Evolutionary conservation across 441 rosid species (phyloP).

Genomic region (Euphorbia schlechtendalii): DNA sequence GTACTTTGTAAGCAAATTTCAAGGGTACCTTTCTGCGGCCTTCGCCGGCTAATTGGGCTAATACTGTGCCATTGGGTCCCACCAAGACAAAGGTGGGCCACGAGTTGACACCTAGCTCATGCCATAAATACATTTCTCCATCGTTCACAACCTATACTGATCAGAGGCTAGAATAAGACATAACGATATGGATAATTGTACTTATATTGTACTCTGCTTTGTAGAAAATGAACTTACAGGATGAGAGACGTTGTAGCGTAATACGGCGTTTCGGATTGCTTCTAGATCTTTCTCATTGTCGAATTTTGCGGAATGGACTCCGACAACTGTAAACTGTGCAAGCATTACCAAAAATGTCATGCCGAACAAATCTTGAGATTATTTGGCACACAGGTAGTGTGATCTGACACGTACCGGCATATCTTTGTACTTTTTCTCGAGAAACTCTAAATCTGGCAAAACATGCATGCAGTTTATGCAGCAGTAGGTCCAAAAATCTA

Average conservation of each 20-base stretch:
- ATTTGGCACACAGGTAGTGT: no score
- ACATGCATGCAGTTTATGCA: constrained; percentile 97
- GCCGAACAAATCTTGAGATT: no score
- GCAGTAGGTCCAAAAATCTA: constrained; percentile 98
- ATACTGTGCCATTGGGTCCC: constrained; percentile 78
- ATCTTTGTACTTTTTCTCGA: constrained; percentile 89
- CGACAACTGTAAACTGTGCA: constrained; percentile 78
- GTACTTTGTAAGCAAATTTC: neutral
- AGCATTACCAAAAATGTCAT: constrained; percentile 14
- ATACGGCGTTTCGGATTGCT: constrained; percentile 85
- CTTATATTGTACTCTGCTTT: no score
- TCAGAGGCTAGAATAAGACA: constrained; percentile 10
- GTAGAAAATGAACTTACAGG: constrained; percentile 48
- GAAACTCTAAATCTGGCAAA: constrained; percentile 75
- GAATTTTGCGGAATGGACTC: constrained; percentile 98
- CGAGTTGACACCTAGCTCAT: constrained; percentile 82
- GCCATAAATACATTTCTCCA: constrained; percentile 92
- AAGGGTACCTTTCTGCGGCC: constrained; percentile 69
- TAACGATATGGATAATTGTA: neutral
- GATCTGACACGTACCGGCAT: constrained; percentile 47
- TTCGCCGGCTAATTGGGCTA: constrained; percentile 89
- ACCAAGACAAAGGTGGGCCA: constrained; percentile 95
- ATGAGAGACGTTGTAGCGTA: constrained; percentile 79
- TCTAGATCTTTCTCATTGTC: constrained; percentile 96
- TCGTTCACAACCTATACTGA: constrained; percentile 84